A percentile compares a stretch with the other conserved stretches of the same genome.
phyloP scores from a whole-genome alignment of 495 filamentous ascomycete genomes.

The Cryomyces minteri region DNA sequence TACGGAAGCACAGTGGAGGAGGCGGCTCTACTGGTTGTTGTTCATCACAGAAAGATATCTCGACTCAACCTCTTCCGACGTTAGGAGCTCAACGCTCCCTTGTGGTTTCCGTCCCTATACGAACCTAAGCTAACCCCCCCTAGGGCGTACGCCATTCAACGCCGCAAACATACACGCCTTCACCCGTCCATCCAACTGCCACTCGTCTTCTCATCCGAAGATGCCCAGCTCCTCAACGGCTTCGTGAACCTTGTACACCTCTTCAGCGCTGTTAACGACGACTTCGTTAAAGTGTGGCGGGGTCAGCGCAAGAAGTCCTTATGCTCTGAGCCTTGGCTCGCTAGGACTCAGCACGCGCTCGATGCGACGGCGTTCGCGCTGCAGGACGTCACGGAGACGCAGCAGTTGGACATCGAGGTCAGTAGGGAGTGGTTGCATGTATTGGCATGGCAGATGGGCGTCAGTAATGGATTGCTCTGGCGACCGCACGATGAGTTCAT shows the following conservation, averaged over 20 bases:
- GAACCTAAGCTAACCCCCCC: no score
- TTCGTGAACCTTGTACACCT: constrained; percentile 13
- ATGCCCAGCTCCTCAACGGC: constrained; percentile 10
- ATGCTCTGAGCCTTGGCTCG: constrained; percentile 10
- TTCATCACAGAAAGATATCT: constrained; percentile 11
- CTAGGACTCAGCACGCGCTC: constrained; percentile 8
- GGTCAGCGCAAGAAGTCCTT: constrained; percentile 6
- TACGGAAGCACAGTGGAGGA: constrained; percentile 10
- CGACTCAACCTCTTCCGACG: not conserved
- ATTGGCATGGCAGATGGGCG: constrained; percentile 16
- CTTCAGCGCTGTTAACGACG: constrained; percentile 11
- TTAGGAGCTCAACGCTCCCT: not conserved
- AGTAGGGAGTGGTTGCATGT: constrained; percentile 13
- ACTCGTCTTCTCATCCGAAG: constrained; percentile 7
- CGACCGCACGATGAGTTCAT: constrained; percentile 7
- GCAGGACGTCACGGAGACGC: constrained; percentile 10
- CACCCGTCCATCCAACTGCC: constrained; percentile 7
- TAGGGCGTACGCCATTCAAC: constrained; percentile 12
- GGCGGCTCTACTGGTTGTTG: constrained; percentile 12
- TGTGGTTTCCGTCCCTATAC: no score
- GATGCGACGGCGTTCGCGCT: constrained; percentile 7
- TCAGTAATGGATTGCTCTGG: constrained; percentile 13
- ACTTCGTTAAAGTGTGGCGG: constrained; percentile 10
- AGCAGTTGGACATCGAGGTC: constrained; percentile 12
- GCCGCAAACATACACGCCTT: constrained; percentile 8